phyloP scores from a whole-genome alignment of 495 filamentous ascomycete genomes.

The Penicillium herquei region DNA sequence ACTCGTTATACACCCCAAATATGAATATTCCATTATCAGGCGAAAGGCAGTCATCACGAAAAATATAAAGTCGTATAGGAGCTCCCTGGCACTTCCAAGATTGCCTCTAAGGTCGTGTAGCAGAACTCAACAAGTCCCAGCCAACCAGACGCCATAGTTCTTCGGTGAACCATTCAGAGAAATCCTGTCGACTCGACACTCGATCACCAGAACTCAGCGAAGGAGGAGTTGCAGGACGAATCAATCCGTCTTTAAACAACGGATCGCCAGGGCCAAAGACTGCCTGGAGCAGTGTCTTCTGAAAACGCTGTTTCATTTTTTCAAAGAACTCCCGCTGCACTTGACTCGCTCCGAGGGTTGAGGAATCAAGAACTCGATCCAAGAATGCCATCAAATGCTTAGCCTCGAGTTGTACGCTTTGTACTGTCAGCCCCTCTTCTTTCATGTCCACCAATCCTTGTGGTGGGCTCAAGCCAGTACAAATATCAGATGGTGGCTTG shows the following conservation, averaged over 20 bases:
- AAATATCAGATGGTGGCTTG: constrained; percentile 22
- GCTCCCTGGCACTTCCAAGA: too few relatives aligned
- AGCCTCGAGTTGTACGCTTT: constrained; percentile 28
- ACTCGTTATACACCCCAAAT: too few relatives aligned
- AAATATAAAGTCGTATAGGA: not conserved
- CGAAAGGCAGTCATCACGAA: not conserved
- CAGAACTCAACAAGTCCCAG: constrained; percentile 39
- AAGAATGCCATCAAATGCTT: constrained; percentile 40
- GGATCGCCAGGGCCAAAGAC: constrained; percentile 35
- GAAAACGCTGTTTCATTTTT: constrained; percentile 31
- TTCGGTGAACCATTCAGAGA: constrained; percentile 46
- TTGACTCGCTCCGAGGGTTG: not conserved
- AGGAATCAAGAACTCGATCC: constrained; percentile 25
- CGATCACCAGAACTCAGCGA: constrained; percentile 7
- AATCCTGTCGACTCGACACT: constrained; percentile 10
- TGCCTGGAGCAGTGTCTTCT: constrained; percentile 41
- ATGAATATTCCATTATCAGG: too few relatives aligned
- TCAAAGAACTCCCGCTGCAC: constrained; percentile 14
- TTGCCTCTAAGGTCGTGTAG: not conserved
- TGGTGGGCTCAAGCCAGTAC: constrained; percentile 26
- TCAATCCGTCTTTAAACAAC: constrained; percentile 28
- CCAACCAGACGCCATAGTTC: constrained; percentile 51
- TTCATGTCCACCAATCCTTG: constrained; percentile 25
- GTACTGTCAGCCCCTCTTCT: constrained; percentile 18
- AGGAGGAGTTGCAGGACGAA: constrained; percentile 22